These are phyloP conservation scores for Trametes meyenii DNA, from an alignment of 768 basidiomycete species.

Conservation along the genomic window DNA sequence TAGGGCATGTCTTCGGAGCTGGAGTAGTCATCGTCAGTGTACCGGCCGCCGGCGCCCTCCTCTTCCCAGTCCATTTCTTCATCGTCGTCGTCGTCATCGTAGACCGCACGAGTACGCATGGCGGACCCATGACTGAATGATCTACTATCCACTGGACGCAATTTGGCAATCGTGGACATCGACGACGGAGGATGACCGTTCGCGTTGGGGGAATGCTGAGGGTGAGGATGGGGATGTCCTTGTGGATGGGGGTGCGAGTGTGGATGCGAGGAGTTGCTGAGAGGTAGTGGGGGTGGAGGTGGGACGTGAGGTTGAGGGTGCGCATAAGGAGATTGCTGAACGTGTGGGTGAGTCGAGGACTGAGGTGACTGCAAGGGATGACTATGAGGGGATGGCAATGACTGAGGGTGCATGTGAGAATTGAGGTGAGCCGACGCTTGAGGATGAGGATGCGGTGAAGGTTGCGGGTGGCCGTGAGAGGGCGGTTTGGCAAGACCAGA, in stretches of 20 bases:
- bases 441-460: not conserved
- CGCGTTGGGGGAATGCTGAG: constrained; percentile 12
- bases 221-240: constrained; percentile 4
- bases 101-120: constrained; percentile 30
- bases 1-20: constrained; percentile 65
- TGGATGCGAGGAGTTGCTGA: constrained; percentile 6
- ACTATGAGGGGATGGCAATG: not conserved
- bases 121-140: constrained; percentile 33
- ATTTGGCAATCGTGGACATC: constrained; percentile 21
- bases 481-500: constrained; percentile 4
- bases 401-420: not conserved
- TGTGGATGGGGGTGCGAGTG: constrained; percentile 8
- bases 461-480: constrained; percentile 4
- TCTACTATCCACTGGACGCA: constrained; percentile 33
- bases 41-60: constrained; percentile 26
- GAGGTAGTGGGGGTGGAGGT: not conserved
- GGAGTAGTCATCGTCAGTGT: constrained; percentile 51
- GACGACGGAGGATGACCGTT: not conserved
- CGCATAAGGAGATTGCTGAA: constrained; percentile 5
- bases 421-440: not conserved
- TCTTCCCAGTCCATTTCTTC: constrained; percentile 41
- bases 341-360: not conserved
- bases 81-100: constrained; percentile 43
- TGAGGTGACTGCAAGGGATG: not conserved
- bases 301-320: constrained; percentile 11